Base-by-base conservation (phyloP, 768 basidiomycete genomes). In the Suillus weaverae region DNA sequence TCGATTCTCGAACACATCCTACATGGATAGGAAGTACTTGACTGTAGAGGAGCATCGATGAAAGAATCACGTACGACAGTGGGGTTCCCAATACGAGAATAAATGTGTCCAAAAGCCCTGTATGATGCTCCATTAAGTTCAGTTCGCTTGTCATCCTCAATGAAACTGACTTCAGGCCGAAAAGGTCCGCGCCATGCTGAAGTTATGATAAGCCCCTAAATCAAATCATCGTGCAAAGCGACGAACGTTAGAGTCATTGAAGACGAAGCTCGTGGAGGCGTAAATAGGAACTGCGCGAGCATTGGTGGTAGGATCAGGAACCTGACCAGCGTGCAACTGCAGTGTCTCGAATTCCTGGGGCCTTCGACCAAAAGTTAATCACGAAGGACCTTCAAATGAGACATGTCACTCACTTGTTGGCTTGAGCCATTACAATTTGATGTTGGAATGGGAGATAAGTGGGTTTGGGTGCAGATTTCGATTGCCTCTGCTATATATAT, bases 231-330 rank as follows among this genome's bases (percentile, higher is more conserved):
- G 26, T 33, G 50, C 8, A 41, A 3, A 7, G 13, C 2, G 9
- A 67, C 72, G 65, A 64, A 82, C 86, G 71, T 81, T 78, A 22
- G 81, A 83, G 65, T 85, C 75, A 53, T 88, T 81, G 76, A 88
- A 87, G 39, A 84, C 82, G 64, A 83, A 89, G 50, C 81, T 81
- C 2, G 86, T 82, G 20, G 81, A 74, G 18, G 85, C 81, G 55
- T 88, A 88, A 69, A 89, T 89, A 0, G 89, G 88, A 2, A 84
- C 84, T 1, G 89, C 89, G 13, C 86, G 81, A 1, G 88, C 85
- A 46, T 85, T 85, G 13, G 85, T 85, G 5, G 84, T 72, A 0
- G 83, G 77, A 69, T 86, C 86, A 2, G 79, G 77, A 4, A 74
- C 74, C 62, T 86, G 84, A 2, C 88, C 89, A 5, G 86, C 88